Conservation (phyloP, 805 yeast species). For the Saccharomyces mikatae region DNA sequence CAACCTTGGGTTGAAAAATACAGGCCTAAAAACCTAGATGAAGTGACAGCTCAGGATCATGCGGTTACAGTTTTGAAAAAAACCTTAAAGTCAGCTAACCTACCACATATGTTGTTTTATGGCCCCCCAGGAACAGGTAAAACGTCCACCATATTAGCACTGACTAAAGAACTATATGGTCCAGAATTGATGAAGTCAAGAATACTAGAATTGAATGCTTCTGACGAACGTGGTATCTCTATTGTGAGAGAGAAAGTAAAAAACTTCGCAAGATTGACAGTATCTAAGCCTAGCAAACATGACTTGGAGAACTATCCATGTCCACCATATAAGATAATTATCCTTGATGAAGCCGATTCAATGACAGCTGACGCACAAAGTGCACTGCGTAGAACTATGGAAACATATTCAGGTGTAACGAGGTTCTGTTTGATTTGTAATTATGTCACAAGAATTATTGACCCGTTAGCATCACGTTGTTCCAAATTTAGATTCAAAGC, state of each 20-base stretch:
- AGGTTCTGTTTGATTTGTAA: conserved; percentile 93
- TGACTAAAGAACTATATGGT: conserved; percentile 73
- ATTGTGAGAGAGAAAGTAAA: conserved; percentile 81
- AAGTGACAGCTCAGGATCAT: conserved; percentile 86
- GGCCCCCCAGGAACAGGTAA: conserved; percentile 96
- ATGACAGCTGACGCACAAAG: conserved; percentile 97
- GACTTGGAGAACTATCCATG: conserved; percentile 77
- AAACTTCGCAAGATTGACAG: conserved; percentile 76
- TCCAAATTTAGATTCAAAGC: conserved; percentile 87
- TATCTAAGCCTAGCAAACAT: conserved; percentile 67
- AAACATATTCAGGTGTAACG: conserved; percentile 79
- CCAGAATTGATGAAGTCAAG: conserved; percentile 60
- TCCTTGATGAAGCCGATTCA: conserved; percentile 92
- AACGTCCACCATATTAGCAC: conserved; percentile 78
- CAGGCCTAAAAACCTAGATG: conserved; percentile 81
- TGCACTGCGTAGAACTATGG: conserved; percentile 92
- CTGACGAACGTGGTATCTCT: conserved; percentile 85
- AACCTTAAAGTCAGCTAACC: conserved; percentile 69
- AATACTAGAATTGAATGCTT: conserved; percentile 78
- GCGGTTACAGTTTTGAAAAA: conserved; percentile 76
- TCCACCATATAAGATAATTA: conserved; percentile 91
- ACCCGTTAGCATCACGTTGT: conserved; percentile 93
- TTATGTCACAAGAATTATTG: conserved; percentile 92
- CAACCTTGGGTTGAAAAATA: conserved; percentile 91
- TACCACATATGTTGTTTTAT: conserved; percentile 86